phyloP scores from a whole-genome alignment of 2,329 filamentous ascomycete genomes.

The Ophiostoma australiae region DNA sequence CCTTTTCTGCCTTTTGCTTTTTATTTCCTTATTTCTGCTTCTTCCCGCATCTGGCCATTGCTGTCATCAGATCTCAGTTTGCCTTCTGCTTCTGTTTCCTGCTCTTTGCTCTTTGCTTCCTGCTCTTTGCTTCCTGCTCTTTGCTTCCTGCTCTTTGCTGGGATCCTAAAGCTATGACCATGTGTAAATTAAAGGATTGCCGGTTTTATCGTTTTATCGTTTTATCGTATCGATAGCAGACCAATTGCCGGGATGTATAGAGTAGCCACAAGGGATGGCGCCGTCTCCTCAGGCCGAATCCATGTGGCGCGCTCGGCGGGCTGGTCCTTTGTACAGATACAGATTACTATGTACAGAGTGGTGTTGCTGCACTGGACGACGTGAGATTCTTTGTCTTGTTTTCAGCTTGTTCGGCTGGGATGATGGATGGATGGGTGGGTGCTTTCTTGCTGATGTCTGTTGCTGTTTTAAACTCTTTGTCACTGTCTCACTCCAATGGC shows the following conservation, averaged over 20 bases:
- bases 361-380: background rate
- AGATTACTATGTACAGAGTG: too few species aligned
- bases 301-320: background rate
- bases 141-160: background rate
- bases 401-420: background rate
- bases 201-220: background rate
- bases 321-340: background rate
- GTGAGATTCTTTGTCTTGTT: background rate
- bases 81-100: background rate
- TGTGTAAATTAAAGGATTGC: background rate
- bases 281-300: background rate
- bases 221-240: background rate
- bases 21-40: too few species aligned
- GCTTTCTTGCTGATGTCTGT: background rate
- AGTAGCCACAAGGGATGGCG: background rate
- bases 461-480: too few species aligned
- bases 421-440: background rate
- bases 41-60: too few species aligned
- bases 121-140: background rate
- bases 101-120: background rate
- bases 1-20: too few species aligned
- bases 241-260: background rate
- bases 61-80: background rate
- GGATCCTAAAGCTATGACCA: constrained; percentile 4
- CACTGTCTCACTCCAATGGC: too few species aligned